Evolutionary conservation across 2,329 filamentous ascomycete genomes (phyloP).

Genomic region (Drechslera avenae): DNA sequence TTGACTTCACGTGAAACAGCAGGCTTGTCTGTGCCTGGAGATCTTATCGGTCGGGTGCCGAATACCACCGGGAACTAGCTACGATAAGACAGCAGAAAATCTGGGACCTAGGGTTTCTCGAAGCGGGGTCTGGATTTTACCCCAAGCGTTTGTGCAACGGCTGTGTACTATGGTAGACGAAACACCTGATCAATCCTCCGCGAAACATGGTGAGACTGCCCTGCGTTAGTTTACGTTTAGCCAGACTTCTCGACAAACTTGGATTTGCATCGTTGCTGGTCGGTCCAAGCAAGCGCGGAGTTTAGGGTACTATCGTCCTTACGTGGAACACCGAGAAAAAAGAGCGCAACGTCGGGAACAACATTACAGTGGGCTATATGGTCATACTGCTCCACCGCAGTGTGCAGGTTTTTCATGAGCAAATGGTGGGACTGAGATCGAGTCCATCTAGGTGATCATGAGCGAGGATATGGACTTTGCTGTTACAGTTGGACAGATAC

Average conservation of each 20-base stretch:
- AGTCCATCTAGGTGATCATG: too few relatives aligned
- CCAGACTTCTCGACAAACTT: neutral
- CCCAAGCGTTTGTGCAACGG: neutral
- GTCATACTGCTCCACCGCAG: too few relatives aligned
- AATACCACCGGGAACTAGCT: neutral
- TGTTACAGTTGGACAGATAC: too few relatives aligned
- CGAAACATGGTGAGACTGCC: neutral
- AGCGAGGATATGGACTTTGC: too few relatives aligned
- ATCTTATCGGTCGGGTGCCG: neutral
- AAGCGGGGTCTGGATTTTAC: neutral
- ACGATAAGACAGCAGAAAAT: neutral
- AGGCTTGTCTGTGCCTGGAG: neutral
- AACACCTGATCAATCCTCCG: neutral
- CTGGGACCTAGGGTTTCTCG: neutral
- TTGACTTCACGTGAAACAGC: neutral
- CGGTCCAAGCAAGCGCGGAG: too few relatives aligned
- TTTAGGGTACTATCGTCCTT: too few relatives aligned
- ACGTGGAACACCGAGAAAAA: too few relatives aligned
- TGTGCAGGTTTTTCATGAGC: too few relatives aligned
- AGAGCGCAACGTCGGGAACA: too few relatives aligned
- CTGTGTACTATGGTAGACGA: constrained; percentile 1
- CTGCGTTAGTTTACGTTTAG: constrained; percentile 5
- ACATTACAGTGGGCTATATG: too few relatives aligned
- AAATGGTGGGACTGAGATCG: too few relatives aligned
- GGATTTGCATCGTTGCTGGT: neutral